Base-by-base conservation (phyloP, 768 basidiomycete species). In the Candolleomyces efflorescens region DNA sequence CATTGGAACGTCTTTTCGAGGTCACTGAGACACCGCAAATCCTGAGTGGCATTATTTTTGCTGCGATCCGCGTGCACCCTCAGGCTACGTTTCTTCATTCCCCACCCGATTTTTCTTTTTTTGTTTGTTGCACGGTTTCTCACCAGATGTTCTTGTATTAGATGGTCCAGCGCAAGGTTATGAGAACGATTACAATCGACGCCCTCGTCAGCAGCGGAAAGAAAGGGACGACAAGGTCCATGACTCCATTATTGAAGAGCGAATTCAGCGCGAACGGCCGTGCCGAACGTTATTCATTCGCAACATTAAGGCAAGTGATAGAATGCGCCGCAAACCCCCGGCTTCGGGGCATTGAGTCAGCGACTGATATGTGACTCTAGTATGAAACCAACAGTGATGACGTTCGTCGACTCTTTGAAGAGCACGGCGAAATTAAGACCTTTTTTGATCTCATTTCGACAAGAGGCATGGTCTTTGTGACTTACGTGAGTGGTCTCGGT, bases 381-480 rank as follows among this genome's bases (percentile, higher is more conserved):
- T 94, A 94, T 76, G 92, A 94, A 79, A 92, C 91, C 37, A 85
- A 85, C 63, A 92, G 92, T 68, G 85, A 87, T 3, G 87, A 89
- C 68, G 87, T 99, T 7, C 87, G 90, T 60, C 81, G 78, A 45
- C 83, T 84, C 54, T 99, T 98, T 72, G 92, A 93, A 74, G 88
- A 90, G 59, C 91, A 93, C 67, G 97, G 97, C 62, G 92, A 94
- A 66, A 92, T 98, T 76, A 94, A 94, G 74, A 94, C 92, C 0
- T 98, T 95, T 71, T 98, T 98, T 71, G 97, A 99, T 73, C 78
- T 98, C 18, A 91, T 98, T 61, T 82, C 85, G 50, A 95, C 90
- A 11, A 82, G 97, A 59, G 97, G 97, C n/a, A 97, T 99, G 92
- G 90, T 98, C 13, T 99, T 99, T 71, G 90, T 98, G 46, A 99